A percentile compares a stretch with the other conserved stretches of the same genome.
Conservation (phyloP, 2,329 filamentous ascomycete species). For the Juglanconis juglandina region DNA sequence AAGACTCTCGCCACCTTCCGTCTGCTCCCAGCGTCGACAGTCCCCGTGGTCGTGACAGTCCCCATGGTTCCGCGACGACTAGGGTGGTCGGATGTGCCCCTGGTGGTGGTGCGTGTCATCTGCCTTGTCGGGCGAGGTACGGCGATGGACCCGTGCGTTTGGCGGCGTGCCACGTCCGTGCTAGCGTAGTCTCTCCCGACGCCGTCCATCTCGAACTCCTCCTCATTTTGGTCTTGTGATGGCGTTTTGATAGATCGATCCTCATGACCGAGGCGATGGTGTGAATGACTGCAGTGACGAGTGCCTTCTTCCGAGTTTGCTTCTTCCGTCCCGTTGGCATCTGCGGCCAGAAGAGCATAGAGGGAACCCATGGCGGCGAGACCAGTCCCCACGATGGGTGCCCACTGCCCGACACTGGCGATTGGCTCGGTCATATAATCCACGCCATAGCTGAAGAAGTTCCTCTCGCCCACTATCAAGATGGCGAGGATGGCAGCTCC, state of each 20-base stretch:
- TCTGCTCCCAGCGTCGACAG: neutral
- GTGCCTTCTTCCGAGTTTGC: neutral
- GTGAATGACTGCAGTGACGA: neutral
- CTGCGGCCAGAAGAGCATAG: neutral
- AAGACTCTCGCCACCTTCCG: neutral
- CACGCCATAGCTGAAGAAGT: conserved; percentile 58
- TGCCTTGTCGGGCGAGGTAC: neutral
- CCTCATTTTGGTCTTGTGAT: neutral
- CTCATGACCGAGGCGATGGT: neutral
- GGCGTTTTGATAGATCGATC: neutral
- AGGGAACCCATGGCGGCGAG: conserved; percentile 58
- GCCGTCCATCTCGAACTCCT: neutral
- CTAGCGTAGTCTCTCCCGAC: neutral
- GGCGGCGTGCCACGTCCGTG: neutral
- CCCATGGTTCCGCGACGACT: neutral
- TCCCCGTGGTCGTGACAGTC: neutral
- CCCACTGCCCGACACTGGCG: conserved; percentile 59
- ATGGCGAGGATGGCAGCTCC: conserved; percentile 56
- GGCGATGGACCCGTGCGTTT: neutral
- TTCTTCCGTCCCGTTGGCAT: neutral
- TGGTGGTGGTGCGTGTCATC: neutral
- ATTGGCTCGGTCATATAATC: conserved; percentile 60
- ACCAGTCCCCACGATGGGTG: conserved; percentile 54
- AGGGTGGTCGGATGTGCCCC: neutral
- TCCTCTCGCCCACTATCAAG: conserved; percentile 59